Conservation (phyloP, 208 protist genomes). For the Crithidia mellificae region DNA sequence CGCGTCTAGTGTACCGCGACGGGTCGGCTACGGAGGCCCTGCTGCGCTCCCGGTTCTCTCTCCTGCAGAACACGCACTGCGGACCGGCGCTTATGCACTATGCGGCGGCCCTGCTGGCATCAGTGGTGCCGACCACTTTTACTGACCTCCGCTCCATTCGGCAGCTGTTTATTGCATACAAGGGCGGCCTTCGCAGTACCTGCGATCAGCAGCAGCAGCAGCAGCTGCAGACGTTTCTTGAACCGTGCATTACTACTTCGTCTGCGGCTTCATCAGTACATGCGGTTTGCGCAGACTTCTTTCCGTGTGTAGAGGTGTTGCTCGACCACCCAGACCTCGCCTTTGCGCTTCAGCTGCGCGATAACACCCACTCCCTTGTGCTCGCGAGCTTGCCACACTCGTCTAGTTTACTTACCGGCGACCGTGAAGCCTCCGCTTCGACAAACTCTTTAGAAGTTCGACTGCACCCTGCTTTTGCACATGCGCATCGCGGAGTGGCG, state of each 20-base stretch:
- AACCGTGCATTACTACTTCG: too few relatives aligned
- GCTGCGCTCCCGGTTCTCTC: background rate
- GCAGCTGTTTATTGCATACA: slow-evolving; percentile 1
- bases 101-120: slow-evolving; percentile 7
- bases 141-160: background rate
- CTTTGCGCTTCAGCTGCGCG: slow-evolving; percentile 46
- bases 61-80: background rate
- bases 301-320: slow-evolving; percentile 42
- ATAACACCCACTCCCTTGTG: background rate
- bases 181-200: too few relatives aligned
- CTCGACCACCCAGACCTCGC: slow-evolving; percentile 55
- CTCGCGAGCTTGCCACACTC: background rate
- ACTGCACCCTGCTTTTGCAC: slow-evolving; percentile 43
- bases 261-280: too few relatives aligned
- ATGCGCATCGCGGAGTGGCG: slow-evolving; percentile 32
- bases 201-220: too few relatives aligned
- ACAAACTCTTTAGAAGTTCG: slow-evolving; percentile 15
- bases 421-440: background rate
- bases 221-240: background rate
- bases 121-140: slow-evolving; percentile 1
- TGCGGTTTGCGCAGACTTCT: too few relatives aligned
- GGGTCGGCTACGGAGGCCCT: background rate
- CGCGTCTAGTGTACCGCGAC: slow-evolving; percentile 4
- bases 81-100: slow-evolving; percentile 7
- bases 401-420: background rate